A percentile compares a stretch with the other conserved stretches of the same genome.
Evolutionary conservation across 441 rosid genomes (phyloP).

Genomic region (Hypseocharis bilobata): DNA sequence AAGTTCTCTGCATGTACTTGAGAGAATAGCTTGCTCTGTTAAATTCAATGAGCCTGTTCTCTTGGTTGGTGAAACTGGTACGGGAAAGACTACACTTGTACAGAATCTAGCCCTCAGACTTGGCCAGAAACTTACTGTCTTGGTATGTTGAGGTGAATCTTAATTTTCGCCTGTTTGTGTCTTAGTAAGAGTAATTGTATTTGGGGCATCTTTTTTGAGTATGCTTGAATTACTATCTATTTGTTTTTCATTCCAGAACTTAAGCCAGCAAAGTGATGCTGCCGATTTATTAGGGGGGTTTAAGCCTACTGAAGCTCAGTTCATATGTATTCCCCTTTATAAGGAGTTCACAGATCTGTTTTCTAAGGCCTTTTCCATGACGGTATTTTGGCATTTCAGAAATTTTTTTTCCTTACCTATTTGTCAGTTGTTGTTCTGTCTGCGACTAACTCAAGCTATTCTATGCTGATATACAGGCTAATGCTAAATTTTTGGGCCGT

Average conservation of each 20-base stretch:
- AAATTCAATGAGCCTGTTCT: slow-evolving; percentile 87
- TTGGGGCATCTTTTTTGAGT: slow-evolving; percentile 1
- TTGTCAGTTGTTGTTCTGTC: neutral
- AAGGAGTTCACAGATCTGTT: slow-evolving; percentile 64
- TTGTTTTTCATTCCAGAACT: slow-evolving; percentile 50
- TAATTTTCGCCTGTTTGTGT: slow-evolving; percentile 11
- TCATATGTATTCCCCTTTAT: slow-evolving; percentile 57
- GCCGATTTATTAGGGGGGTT: slow-evolving; percentile 96
- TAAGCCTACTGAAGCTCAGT: slow-evolving; percentile 78
- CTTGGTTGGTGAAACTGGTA: slow-evolving; percentile 99
- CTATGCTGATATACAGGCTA: slow-evolving; percentile 42
- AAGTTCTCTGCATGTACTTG: slow-evolving; percentile 66
- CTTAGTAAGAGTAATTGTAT: slow-evolving; percentile 7
- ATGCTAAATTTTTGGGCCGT: slow-evolving; percentile 30
- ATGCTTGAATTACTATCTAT: neutral
- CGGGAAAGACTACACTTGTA: slow-evolving; percentile 95
- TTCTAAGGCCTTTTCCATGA: slow-evolving; percentile 38
- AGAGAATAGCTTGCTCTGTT: slow-evolving; percentile 75
- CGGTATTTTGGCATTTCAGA: slow-evolving; percentile 30
- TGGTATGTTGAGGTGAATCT: slow-evolving; percentile 45
- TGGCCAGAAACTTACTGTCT: slow-evolving; percentile 79
- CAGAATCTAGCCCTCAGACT: slow-evolving; percentile 76
- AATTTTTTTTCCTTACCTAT: slow-evolving; percentile 12
- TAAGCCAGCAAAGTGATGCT: slow-evolving; percentile 97
- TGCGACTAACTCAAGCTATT: slow-evolving; percentile 22